Conservation (phyloP, 1,284 basidiomycete species). For the Rhodofomes roseus region DNA sequence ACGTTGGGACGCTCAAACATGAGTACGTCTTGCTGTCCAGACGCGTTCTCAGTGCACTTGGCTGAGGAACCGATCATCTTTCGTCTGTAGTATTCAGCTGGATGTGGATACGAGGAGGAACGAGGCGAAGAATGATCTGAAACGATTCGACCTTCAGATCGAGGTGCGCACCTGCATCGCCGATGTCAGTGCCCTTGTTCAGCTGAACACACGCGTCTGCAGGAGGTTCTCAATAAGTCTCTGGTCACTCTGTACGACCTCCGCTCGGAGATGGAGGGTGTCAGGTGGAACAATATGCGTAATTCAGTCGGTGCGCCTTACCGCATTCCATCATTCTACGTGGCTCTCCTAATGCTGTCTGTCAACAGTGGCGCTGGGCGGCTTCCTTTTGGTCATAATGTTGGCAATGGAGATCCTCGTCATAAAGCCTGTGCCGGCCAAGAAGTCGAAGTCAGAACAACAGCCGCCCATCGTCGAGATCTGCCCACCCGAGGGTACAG, state of each 20-base stretch:
- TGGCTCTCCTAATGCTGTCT: neutral
- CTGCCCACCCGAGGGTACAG: conserved; percentile 20
- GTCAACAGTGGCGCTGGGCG: conserved; percentile 52
- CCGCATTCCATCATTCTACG: neutral
- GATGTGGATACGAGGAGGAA: conserved; percentile 94
- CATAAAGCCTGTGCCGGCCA: conserved; percentile 11
- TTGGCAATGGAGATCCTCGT: conserved; percentile 61
- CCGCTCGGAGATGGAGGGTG: conserved; percentile 82
- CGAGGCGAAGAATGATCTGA: conserved; percentile 87
- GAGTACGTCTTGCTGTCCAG: conserved; percentile 56
- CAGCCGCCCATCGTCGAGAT: conserved; percentile 24
- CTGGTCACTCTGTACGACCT: conserved; percentile 84
- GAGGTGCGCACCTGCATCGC: conserved; percentile 54
- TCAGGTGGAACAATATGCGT: conserved; percentile 90
- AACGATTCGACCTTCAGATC: conserved; percentile 83
- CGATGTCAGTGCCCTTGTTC: neutral
- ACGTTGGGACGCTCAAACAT: conserved; percentile 85
- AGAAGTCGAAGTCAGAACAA: conserved; percentile 31
- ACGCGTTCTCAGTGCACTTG: neutral
- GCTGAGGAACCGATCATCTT: neutral
- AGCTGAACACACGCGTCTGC: conserved; percentile 1
- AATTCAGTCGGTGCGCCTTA: conserved; percentile 71
- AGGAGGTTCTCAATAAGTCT: conserved; percentile 87
- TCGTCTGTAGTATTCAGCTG: conserved; percentile 76
- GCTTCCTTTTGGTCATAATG: conserved; percentile 64